Conservation (phyloP, 139 green algal genomes). For the Chlorella sp. region DNA sequence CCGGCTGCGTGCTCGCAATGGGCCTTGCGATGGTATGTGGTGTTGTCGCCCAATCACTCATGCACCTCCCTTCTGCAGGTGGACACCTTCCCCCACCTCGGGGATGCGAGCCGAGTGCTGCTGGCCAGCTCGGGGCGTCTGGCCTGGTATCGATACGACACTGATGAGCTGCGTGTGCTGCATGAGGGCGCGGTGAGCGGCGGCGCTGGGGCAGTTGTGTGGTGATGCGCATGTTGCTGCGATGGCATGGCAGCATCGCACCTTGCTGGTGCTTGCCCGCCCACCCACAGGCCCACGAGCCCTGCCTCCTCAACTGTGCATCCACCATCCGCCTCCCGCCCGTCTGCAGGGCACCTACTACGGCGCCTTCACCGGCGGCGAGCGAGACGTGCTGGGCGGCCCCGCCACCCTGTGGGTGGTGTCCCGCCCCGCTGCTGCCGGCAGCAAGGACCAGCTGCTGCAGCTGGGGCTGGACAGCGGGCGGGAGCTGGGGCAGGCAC, state of each 20-base stretch:
- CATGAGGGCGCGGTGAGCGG: conserved; percentile 69
- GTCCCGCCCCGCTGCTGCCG: conserved; percentile 46
- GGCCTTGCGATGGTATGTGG: too few relatives aligned
- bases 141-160: conserved; percentile 71
- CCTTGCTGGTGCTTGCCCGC: background rate
- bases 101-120: conserved; percentile 46
- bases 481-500: conserved; percentile 48
- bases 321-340: background rate
- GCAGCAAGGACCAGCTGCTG: conserved; percentile 47
- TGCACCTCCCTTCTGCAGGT: background rate
- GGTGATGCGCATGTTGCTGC: background rate
- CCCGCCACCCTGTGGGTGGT: conserved; percentile 68
- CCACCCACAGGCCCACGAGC: background rate
- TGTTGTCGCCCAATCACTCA: too few relatives aligned
- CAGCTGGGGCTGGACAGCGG: conserved; percentile 67
- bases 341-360: conserved; percentile 53
- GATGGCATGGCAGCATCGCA: background rate
- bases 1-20: too few relatives aligned
- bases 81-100: conserved; percentile 29
- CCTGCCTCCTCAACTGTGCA: too few relatives aligned
- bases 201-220: background rate
- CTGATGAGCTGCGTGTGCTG: conserved; percentile 52
- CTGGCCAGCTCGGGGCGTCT: conserved; percentile 68
- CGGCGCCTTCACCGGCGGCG: conserved; percentile 65
- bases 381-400: conserved; percentile 14